phyloP scores from a whole-genome alignment of 805 yeast species.

The Yamadazyma takamatsuzukensis region DNA sequence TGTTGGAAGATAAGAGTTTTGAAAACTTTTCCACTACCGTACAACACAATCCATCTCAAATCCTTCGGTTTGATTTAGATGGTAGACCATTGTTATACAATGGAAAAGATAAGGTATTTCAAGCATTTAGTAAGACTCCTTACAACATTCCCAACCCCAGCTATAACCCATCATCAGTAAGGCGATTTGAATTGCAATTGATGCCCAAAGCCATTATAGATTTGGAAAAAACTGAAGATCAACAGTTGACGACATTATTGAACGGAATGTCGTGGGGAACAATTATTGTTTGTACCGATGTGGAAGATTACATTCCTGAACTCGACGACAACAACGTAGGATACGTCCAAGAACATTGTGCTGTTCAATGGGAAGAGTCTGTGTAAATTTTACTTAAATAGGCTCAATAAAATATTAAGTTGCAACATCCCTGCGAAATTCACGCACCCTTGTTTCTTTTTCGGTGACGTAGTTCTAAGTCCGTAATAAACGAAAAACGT shows the following conservation, averaged over 20 bases:
- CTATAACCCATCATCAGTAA: slow-evolving; percentile 53
- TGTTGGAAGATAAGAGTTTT: slow-evolving; percentile 73
- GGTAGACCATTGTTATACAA: slow-evolving; percentile 77
- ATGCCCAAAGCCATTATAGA: slow-evolving; percentile 93
- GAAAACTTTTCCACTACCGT: slow-evolving; percentile 73
- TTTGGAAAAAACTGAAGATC: slow-evolving; percentile 51
- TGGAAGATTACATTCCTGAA: slow-evolving; percentile 56
- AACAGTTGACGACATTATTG: slow-evolving; percentile 34
- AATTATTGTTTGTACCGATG: slow-evolving; percentile 74
- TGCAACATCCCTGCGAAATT: too few species aligned
- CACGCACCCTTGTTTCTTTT: too few species aligned
- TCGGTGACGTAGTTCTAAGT: too few species aligned
- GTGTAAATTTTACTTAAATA: too few species aligned
- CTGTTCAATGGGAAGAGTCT: slow-evolving; percentile 78
- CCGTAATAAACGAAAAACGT: too few species aligned
- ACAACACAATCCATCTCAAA: slow-evolving; percentile 81
- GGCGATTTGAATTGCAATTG: slow-evolving; percentile 81
- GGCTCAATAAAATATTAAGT: too few species aligned
- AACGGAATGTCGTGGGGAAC: slow-evolving; percentile 99
- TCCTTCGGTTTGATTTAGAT: slow-evolving; percentile 77
- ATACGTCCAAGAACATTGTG: slow-evolving; percentile 74
- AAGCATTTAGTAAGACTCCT: slow-evolving; percentile 12
- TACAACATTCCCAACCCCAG: slow-evolving; percentile 53
- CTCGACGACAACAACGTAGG: slow-evolving; percentile 69
- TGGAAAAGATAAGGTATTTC: slow-evolving; percentile 52